These are phyloP conservation scores for Coprinellus aureogranulatus DNA, from an alignment of 768 basidiomycete species.

Conservation along the genomic window DNA sequence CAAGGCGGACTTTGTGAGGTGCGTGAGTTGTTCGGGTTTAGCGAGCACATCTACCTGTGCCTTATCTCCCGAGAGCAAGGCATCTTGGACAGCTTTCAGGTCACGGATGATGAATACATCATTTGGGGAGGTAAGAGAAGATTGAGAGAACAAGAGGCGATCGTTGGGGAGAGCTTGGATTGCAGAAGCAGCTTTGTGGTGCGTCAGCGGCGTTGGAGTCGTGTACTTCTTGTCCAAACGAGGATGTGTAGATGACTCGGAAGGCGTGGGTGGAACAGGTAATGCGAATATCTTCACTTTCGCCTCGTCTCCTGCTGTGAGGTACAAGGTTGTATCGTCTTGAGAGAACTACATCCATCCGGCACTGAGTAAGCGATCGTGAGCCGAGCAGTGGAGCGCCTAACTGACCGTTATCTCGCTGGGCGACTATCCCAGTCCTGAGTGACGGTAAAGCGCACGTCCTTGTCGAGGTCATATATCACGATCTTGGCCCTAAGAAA, in stretches of 20 bases:
- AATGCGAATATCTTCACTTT: conserved; percentile 71
- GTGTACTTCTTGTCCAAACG: conserved; percentile 43
- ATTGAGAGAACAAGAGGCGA: conserved; percentile 68
- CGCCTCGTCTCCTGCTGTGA: conserved; percentile 77
- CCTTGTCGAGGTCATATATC: conserved; percentile 68
- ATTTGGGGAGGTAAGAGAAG: conserved; percentile 76
- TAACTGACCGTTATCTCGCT: conserved; percentile 53
- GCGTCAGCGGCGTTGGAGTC: conserved; percentile 59
- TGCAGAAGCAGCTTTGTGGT: conserved; percentile 54
- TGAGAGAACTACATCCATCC: conserved; percentile 60
- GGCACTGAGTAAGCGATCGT: neutral
- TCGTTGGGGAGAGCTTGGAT: conserved; percentile 59
- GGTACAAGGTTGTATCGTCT: conserved; percentile 65
- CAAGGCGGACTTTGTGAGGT: conserved; percentile 57
- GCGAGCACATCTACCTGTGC: conserved; percentile 25
- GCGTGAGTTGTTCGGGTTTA: conserved; percentile 58
- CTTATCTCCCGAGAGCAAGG: conserved; percentile 31
- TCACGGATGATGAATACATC: conserved; percentile 66
- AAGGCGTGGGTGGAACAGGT: conserved; percentile 62
- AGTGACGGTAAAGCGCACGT: conserved; percentile 71
- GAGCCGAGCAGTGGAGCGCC: neutral
- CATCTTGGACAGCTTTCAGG: conserved; percentile 43
- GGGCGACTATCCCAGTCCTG: conserved; percentile 83
- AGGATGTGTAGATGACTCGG: conserved; percentile 51
- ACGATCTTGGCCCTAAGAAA: conserved; percentile 65